phyloP scores from a whole-genome alignment of 305 asterid genomes.

The Fraxinus greggii region DNA sequence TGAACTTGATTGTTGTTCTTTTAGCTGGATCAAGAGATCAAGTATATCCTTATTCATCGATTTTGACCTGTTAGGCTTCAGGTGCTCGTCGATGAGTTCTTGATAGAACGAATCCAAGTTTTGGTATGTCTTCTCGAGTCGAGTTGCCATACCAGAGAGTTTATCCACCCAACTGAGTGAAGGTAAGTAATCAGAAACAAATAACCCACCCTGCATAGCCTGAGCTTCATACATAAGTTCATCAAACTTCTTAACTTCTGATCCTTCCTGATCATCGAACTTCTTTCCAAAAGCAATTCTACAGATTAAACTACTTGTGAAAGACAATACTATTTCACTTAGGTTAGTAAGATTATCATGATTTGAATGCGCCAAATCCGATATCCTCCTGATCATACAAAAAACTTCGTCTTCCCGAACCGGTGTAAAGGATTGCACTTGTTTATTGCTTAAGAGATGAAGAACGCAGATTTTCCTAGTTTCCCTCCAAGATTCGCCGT shows the following conservation, averaged over 20 bases:
- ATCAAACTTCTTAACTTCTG: conserved; percentile 25
- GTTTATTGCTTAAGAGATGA: conserved; percentile 22
- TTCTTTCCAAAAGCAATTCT: conserved; percentile 45
- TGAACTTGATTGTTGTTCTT: neutral
- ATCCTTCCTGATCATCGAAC: conserved; percentile 23
- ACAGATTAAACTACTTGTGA: conserved; percentile 23
- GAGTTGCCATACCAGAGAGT: conserved; percentile 26
- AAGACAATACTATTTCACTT: neutral
- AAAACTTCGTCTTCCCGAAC: conserved; percentile 23
- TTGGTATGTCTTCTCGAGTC: conserved; percentile 26
- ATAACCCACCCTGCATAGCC: conserved; percentile 22
- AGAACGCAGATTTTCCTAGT: conserved; percentile 14
- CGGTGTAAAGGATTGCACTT: conserved; percentile 17
- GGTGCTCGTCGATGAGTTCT: conserved; percentile 42
- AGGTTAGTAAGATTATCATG: neutral
- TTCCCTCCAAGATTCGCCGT: conserved; percentile 10
- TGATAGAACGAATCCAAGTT: conserved; percentile 38
- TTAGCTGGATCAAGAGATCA: conserved; percentile 20
- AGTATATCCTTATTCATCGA: conserved; percentile 24
- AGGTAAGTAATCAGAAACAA: conserved; percentile 36
- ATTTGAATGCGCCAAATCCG: neutral
- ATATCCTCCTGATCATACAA: neutral
- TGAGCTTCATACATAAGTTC: conserved; percentile 36
- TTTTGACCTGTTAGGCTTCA: conserved; percentile 22
- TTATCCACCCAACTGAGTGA: conserved; percentile 28